phyloP scores from a whole-genome alignment of 768 basidiomycete species.

The Boletus speciosus region DNA sequence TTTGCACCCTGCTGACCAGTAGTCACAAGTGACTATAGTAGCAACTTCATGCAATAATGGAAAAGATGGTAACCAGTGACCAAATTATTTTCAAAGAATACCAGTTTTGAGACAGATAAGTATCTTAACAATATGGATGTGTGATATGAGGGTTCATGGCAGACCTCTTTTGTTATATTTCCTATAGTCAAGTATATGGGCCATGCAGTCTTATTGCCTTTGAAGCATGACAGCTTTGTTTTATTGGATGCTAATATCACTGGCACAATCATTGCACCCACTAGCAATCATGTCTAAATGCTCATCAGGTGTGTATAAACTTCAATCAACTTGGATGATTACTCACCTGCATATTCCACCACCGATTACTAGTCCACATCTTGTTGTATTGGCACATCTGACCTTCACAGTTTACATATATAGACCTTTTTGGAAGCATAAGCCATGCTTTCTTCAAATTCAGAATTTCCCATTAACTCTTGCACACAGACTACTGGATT shows the following conservation, averaged over 20 bases:
- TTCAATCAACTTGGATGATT: not conserved
- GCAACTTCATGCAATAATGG: slow-evolving; percentile 4
- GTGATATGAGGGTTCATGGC: not conserved
- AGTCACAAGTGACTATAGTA: not conserved
- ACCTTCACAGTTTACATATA: not conserved
- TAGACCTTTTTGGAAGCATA: not conserved
- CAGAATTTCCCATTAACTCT: no score
- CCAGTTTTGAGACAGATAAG: not conserved
- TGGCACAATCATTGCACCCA: not conserved
- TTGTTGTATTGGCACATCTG: not conserved
- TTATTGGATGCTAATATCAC: no score
- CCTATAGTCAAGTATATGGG: no score
- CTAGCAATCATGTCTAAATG: not conserved
- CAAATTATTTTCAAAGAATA: not conserved
- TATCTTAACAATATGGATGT: not conserved
- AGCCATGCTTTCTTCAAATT: not conserved
- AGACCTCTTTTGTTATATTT: not conserved
- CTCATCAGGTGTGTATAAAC: not conserved
- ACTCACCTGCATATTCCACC: not conserved
- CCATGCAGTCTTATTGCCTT: no score
- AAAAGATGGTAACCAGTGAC: not conserved
- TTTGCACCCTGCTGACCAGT: not conserved
- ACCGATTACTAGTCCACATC: not conserved
- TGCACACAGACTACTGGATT: no score
- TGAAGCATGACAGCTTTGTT: no score